Evolutionary conservation across 2,329 filamentous ascomycete genomes (phyloP), one percentile per base, ranked within the genome.

Genomic region (Lecanoromycetidae sp.): DNA sequence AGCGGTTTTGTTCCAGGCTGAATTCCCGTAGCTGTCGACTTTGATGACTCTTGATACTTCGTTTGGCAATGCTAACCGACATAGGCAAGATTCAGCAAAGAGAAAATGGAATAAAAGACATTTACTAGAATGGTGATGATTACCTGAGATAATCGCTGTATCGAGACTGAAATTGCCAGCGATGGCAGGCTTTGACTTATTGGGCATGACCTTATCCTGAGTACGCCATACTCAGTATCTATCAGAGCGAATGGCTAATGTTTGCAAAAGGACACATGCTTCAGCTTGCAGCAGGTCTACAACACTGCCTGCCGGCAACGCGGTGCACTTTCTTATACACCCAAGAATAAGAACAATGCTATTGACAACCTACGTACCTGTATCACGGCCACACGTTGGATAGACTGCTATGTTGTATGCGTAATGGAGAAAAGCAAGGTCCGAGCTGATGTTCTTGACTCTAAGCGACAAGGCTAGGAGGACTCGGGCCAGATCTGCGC

Each of bases 1-100:
- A 12, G 52, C 55, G 10, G 58, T 60, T n/a, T 42, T 49, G 7
- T 57, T 54, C 60, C 60, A 62, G 13, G 51, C 52, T 19, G 60
- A 61, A 6, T 43, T 50, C 17, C 57, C 57, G 47, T 51, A 58
- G 8, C 43, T 52, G 37, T 52, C 52, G 3, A 55, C 58, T 10
- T 46, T 52, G 15, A 59, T 25, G 13, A 59, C 49, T 44, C 32
- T 57, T 12, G 53, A 54, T 12, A 17, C 17, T 17, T 53, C 55
- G 17, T 35, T 17, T 12, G 56, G 55, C 23, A 57, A 37, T 25
- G 48, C 55, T 58, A 42, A 3, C n/a, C 12, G n/a, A n/a, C 13
- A 22, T 40, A 22, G 27, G 17, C 17, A 13, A 12, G 5, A 6
- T 8, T 25, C 29, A 32, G 30, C 12, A 2, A 15, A n/a, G 7